Base-by-base conservation (phyloP, 495 filamentous ascomycete genomes). In the Trichoderma orchidacearum region DNA sequence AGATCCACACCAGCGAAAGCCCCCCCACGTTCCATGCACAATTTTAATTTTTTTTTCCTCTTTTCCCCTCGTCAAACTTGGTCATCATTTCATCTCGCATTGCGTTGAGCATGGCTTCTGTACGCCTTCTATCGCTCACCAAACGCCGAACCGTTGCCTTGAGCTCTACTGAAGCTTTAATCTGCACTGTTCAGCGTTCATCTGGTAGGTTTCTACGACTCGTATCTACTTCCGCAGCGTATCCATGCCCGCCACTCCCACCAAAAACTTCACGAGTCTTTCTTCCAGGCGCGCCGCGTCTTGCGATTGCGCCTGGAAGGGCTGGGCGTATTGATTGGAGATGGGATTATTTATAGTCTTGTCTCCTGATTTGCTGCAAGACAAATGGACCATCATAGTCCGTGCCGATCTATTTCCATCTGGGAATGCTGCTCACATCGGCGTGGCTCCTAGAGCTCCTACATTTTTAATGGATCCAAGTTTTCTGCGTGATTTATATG, bases 361-460 rank as follows among this genome's bases (percentile, higher is more conserved):
- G 41, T 23, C 41, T 48, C 5, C 41, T 25, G 51, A 15, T 13
- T 30, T 56, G 67, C 62, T 78, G 75, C 74, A 66, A 78, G 66
- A 78, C 27, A 56, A 64, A 74, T 54, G 75, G 72, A 68, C 75
- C 75, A 71, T 79, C 75, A 79, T 79, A 79, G 75, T 79, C 75
- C 75, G 62, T 65, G 70, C 66, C 72, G 67, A 68, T 66, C 68
- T 69, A 54, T 62, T 61, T 52, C 30, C 35, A 25, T 55, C 70
- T 30, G 51, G 27, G 27, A 8, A 53, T 23, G 45, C 7, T 9
- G 27, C 57, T 60, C 52, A 75, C 74, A 64, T 67, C 63, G 70
- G 71, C 69, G 75, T 68, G 75, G 75, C 75, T 79, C 75, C 75
- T 64, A 71, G 72, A 60, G 75, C 62, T 76, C 75, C 75, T 62